Base-by-base conservation (phyloP, 768 basidiomycete species). In the Russula sp. region DNA sequence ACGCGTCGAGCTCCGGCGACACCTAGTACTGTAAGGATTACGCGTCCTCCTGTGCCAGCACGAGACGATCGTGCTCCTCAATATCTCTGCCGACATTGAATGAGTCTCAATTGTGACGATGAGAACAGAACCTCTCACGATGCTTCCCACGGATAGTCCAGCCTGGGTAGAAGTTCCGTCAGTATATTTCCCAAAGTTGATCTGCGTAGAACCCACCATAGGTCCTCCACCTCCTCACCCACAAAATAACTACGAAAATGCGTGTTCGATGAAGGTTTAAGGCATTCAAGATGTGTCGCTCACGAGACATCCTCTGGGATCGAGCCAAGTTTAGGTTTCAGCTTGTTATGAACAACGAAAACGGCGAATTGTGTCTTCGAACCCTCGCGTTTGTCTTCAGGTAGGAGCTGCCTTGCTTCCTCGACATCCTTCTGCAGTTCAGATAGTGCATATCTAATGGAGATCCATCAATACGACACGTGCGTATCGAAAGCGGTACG, bases 311-410 rank as follows among this genome's bases (percentile, higher is more conserved):
- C 83, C 2, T 79, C 69, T 3, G 94, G 90, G 42, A 99, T 76
- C 51, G 84, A 76, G 30, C 85, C 94, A 40, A 86, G 73, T 78
- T 99, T 99, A 36, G 80, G 78, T 77, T 98, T 98, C 65, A 86
- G 79, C 78, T 98, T 98, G 79, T 94, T 92, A 76, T 94, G 91
- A 28, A 95, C 92, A 53, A 98, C 96, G 72, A 98, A 99, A 67
- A 98, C 79, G 1, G 84, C 95, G 65, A 99, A 93, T 73, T 89
- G 80, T 30, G 96, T 94, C 5, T 80, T 78, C 9, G 76, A 73
- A 1, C 82, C 82, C n/a, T 88, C 84, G 57, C 88, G 87, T 69
- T 94, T 87, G 20, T 82, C 75, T 74, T 91, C 89, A 5, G 90
- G 87, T 62, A 85, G 81, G 13, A 74, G 73, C 32, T 83, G 75